A percentile compares a stretch with the other conserved stretches of the same genome.
Conservation (phyloP, 805 yeast species). For the Pichia scutulata region DNA sequence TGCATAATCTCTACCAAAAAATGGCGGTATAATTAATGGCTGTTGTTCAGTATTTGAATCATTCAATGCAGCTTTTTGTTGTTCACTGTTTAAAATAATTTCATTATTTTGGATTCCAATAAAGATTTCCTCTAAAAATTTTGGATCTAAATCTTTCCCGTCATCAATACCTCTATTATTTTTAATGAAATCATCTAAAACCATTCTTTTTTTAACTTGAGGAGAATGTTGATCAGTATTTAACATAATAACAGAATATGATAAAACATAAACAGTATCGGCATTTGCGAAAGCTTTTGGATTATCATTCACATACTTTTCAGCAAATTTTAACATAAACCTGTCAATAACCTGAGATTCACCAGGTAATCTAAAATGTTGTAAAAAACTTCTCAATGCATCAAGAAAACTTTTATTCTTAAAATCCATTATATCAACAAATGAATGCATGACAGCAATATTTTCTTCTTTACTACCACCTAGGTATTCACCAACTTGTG, state of each 20-base stretch:
- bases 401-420: constrained; percentile 63
- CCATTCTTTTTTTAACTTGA: constrained; percentile 82
- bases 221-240: constrained; percentile 92
- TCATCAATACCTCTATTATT: constrained; percentile 93
- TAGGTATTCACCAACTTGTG: constrained; percentile 80
- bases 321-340: constrained; percentile 94
- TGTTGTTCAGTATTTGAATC: constrained; percentile 31
- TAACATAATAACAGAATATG: constrained; percentile 86
- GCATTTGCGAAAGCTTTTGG: constrained; percentile 86
- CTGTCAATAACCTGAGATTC: constrained; percentile 98
- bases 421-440: constrained; percentile 84
- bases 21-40: constrained; percentile 32
- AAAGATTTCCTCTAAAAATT: constrained; percentile 59
- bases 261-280: constrained; percentile 86
- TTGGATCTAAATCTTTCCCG: constrained; percentile 74
- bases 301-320: constrained; percentile 80
- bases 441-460: constrained; percentile 83
- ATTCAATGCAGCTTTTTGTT: constrained; percentile 76
- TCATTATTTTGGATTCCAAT: constrained; percentile 77
- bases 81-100: constrained; percentile 87
- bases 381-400: constrained; percentile 78
- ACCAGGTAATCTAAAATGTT: constrained; percentile 90
- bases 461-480: constrained; percentile 83
- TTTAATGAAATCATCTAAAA: constrained; percentile 73
- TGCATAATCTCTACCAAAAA: constrained; percentile 59